Base-by-base conservation (phyloP, 192 early-diverging fungal species). In the Paraglomus brasilianum region DNA sequence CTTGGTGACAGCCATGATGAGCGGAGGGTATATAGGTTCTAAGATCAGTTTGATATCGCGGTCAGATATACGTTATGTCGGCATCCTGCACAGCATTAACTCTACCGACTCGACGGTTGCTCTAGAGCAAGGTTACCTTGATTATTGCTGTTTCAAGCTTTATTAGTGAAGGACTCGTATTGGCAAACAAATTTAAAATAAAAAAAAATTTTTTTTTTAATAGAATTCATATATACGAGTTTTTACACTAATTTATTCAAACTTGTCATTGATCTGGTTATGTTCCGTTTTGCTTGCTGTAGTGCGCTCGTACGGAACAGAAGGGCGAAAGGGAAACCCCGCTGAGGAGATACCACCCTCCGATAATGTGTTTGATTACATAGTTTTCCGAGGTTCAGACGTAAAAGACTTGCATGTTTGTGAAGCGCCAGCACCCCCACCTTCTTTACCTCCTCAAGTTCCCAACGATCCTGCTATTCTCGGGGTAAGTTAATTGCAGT, bases 271-370 rank as follows among this genome's bases (percentile, higher is more conserved):
- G 15, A n/a, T 22, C 53, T 38, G 14, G 56, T 71, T 68, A 68
- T 11, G 22, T 57, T 47, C 19, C 15, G 14, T 48, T 39, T 45
- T 66, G 38, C 56, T 70, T 30, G 6, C 41, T 40, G 45, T 64
- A 93, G 93, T 94, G 56, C 88, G 88, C 50, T 95, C 93, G n/a
- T 91, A 88, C 78, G 96, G 96, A 66, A 98, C 96, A 1, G 96
- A 98, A 77, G 95, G 95, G 69, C 89, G 96, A 36, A 79, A 82
- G 52, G 81, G 82, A 11, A 86, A 92, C 65, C 88, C 87, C 10
- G 66, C 76, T 52, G 89, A 97, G 63, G 95, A 97, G 75, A 92
- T 98, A 63, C 89, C 89, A n/a, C 78, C 89, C 0, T 87, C 87
- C 15, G 89, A 92, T 41, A 88, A 91, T 72, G 80, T 94, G 45